A percentile compares a stretch with the other conserved stretches of the same genome.
Conservation (phyloP, 78 protist species). For the Dictyostelium firmibasis region DNA sequence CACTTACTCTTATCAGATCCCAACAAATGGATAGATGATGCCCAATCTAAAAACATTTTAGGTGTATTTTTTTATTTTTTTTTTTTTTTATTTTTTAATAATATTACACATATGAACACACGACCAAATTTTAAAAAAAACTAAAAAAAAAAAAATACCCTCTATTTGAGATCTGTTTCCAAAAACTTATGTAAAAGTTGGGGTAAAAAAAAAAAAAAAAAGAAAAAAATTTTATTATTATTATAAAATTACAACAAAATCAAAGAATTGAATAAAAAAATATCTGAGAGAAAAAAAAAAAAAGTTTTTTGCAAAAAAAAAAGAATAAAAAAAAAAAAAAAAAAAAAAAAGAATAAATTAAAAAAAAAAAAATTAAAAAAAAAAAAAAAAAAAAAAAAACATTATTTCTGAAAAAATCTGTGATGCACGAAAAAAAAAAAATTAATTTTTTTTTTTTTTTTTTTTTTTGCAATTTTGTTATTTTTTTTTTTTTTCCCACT, state of each 20-base stretch:
- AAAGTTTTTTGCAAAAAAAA: not conserved
- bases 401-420: not conserved
- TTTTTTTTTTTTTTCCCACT: too few species aligned
- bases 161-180: not conserved
- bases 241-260: not conserved
- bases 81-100: not conserved
- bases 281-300: not conserved
- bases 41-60: slow-evolving; percentile 73
- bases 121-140: not conserved
- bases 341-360: not conserved
- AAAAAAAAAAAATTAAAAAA: not conserved
- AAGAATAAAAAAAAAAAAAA: not conserved
- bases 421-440: not conserved
- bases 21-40: slow-evolving; percentile 27
- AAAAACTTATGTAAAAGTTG: not conserved
- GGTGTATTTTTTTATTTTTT: not conserved
- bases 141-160: not conserved
- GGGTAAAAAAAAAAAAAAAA: not conserved
- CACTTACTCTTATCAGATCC: slow-evolving; percentile 57
- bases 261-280: not conserved
- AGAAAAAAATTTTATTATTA: not conserved
- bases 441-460: too few species aligned
- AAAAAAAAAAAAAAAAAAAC: not conserved
- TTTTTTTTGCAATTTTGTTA: too few species aligned
- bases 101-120: not conserved